Conservation (phyloP, 1,139 yeast species). For the Pichia sp. region DNA sequence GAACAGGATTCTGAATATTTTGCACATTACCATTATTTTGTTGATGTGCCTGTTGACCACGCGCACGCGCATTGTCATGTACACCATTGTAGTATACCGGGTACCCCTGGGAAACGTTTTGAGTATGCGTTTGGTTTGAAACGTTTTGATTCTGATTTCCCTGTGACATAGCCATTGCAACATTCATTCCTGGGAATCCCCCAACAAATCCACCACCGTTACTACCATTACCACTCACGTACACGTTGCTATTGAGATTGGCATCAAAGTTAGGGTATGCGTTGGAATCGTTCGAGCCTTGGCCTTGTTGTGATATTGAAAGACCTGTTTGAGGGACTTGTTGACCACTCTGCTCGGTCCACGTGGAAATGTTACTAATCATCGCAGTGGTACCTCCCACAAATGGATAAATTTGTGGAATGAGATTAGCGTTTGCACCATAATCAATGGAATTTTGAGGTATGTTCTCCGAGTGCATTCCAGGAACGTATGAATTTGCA, state of each 20-base stretch:
- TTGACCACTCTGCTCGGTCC: conserved; percentile 45
- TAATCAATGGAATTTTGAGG: conserved; percentile 7
- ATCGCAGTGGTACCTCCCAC: conserved; percentile 49
- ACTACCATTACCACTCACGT: too few relatives aligned
- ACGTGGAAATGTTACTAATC: conserved; percentile 54
- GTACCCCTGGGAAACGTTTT: too few relatives aligned
- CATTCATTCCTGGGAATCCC: too few relatives aligned
- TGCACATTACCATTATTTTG: conserved; percentile 2
- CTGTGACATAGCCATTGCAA: too few relatives aligned
- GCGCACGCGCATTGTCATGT: too few relatives aligned
- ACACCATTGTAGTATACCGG: too few relatives aligned
- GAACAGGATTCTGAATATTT: not conserved
- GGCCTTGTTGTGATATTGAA: conserved; percentile 13
- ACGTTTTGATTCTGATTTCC: too few relatives aligned
- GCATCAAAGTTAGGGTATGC: too few relatives aligned
- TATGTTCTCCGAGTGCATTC: conserved; percentile 1
- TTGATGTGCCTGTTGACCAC: not conserved
- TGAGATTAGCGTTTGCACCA: conserved; percentile 15
- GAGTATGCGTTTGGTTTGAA: too few relatives aligned
- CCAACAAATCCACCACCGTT: too few relatives aligned
- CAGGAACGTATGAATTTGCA: conserved; percentile 5
- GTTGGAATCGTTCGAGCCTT: too few relatives aligned
- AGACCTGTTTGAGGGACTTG: conserved; percentile 30
- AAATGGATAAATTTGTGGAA: conserved; percentile 33
- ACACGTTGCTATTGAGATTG: too few relatives aligned